Evolutionary conservation across 495 filamentous ascomycete genomes (phyloP), one percentile per base, ranked within the genome.

Genomic region (Daldinia childiae): DNA sequence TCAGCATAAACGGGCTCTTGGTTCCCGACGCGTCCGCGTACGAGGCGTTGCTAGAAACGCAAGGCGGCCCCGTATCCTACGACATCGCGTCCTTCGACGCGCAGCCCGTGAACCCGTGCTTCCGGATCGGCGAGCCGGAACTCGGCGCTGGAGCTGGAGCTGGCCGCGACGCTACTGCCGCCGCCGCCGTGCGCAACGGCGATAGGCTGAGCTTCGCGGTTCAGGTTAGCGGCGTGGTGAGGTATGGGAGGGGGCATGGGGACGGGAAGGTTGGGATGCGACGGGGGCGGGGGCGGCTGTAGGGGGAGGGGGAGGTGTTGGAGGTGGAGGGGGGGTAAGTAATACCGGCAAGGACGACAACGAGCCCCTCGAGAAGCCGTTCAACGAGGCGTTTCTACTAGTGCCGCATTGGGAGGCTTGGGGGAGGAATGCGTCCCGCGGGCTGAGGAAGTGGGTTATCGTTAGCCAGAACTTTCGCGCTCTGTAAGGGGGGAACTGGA

Each of bases 311-410:
- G 32, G 9, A 11, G n/a, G n/a, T n/a, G 32, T 8, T 8, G 30
- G 30, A 32, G 32, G 1, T 1, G 26, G 26, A 27, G 26, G 3
- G 1, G 27, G 4, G 0, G 27, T 6, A 6, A 21, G 3, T 17
- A 3, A 19, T 12, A 43, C 1, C 30, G 24, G 39, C 14, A 59
- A 6, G 3, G 45, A 83, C 34, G 83, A 88, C 30, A 32, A 32
- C 34, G 85, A 82, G 17, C 82, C 41, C 6, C 11, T 84, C 11
- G 85, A 87, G 76, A 85, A 86, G 62, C 86, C 83, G 6, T 95
- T 96, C 78, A 90, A 87, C 58, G 93, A 97, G 73, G 88, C 82
- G 6, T 89, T 95, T 68, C 84, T 94, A 1, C 79, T 97, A 45
- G 90, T 94, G 30, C 93, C 93, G 21, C 94, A 94, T 74, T 86